Evolutionary conservation across 768 basidiomycete species (phyloP).

Genomic region (Mycena amicta): DNA sequence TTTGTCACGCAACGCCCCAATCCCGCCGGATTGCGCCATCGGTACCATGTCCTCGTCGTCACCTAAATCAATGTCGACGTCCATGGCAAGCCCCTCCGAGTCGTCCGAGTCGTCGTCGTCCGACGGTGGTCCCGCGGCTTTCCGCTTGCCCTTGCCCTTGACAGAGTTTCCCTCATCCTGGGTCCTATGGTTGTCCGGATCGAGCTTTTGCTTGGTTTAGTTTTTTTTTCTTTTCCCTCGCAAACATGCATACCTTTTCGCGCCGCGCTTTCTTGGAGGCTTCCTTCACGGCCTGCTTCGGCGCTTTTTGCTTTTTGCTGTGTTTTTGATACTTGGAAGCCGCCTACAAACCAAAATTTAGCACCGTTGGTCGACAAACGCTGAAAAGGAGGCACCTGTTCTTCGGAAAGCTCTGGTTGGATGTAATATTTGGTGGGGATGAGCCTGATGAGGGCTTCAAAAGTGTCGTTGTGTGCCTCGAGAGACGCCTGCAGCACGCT

Average conservation of each 20-base stretch:
- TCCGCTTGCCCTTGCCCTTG: constrained; percentile 51
- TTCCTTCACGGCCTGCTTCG: constrained; percentile 87
- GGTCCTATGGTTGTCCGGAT: constrained; percentile 86
- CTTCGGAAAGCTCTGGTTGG: constrained; percentile 63
- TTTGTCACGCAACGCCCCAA: constrained; percentile 67
- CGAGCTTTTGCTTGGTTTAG: constrained; percentile 58
- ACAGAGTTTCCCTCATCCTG: constrained; percentile 50
- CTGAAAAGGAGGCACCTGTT: constrained; percentile 49
- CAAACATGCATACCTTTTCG: constrained; percentile 63
- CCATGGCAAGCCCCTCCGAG: constrained; percentile 34
- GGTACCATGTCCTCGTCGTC: constrained; percentile 51
- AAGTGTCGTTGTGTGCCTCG: constrained; percentile 83
- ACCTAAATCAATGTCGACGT: constrained; percentile 43
- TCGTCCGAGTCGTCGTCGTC: constrained; percentile 35
- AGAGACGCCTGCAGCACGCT: constrained; percentile 60
- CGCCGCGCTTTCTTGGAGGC: constrained; percentile 86
- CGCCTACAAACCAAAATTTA: too few species aligned
- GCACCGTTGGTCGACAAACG: too few species aligned
- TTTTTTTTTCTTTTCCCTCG: background rate
- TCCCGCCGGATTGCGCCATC: constrained; percentile 66
- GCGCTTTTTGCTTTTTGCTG: constrained; percentile 81
- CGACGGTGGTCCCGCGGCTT: constrained; percentile 35
- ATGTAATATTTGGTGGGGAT: constrained; percentile 93
- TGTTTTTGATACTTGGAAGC: constrained; percentile 81
- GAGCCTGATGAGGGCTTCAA: constrained; percentile 79